Conservation (phyloP, 257 asterid species). For the Solanum pinnatisectum region DNA sequence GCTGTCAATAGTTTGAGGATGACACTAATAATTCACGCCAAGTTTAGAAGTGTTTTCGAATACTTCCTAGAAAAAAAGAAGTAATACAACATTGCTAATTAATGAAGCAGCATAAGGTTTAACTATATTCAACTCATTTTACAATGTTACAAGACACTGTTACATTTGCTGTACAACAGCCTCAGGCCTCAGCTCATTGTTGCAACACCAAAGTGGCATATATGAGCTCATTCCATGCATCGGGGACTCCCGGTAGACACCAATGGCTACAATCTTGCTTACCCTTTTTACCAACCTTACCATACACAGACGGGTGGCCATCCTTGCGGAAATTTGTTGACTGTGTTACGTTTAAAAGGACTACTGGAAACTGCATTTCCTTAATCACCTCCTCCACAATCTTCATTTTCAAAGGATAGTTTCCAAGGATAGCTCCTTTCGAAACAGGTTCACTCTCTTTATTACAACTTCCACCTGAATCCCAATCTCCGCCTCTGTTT, state of each 20-base stretch:
- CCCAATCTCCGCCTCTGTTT: slow-evolving; percentile 98
- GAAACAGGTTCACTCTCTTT: slow-evolving; percentile 72
- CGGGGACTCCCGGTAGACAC: slow-evolving; percentile 98
- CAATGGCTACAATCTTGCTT: slow-evolving; percentile 98
- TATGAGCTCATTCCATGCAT: slow-evolving; percentile 94
- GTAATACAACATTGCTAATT: neutral
- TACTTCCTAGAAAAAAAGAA: no score
- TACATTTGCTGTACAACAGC: neutral
- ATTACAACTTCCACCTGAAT: slow-evolving; percentile 89
- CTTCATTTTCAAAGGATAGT: slow-evolving; percentile 81
- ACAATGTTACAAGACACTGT: neutral
- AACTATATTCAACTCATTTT: neutral
- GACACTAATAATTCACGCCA: neutral
- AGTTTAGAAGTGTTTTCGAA: accelerated
- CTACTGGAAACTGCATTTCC: slow-evolving; percentile 47
- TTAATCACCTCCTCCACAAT: slow-evolving; percentile 55
- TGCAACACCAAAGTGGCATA: slow-evolving; percentile 51
- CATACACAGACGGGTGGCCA: slow-evolving; percentile 88
- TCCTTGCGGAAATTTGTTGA: slow-evolving; percentile 87
- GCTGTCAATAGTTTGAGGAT: accelerated
- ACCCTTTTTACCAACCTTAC: slow-evolving; percentile 56
- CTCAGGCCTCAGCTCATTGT: slow-evolving; percentile 10
- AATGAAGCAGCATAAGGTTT: neutral
- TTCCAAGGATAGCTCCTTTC: slow-evolving; percentile 53
- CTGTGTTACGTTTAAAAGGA: slow-evolving; percentile 59